These are phyloP conservation scores for Pouteria glomerata DNA, from an alignment of 148 eudicot genomes.

Conservation along the genomic window DNA sequence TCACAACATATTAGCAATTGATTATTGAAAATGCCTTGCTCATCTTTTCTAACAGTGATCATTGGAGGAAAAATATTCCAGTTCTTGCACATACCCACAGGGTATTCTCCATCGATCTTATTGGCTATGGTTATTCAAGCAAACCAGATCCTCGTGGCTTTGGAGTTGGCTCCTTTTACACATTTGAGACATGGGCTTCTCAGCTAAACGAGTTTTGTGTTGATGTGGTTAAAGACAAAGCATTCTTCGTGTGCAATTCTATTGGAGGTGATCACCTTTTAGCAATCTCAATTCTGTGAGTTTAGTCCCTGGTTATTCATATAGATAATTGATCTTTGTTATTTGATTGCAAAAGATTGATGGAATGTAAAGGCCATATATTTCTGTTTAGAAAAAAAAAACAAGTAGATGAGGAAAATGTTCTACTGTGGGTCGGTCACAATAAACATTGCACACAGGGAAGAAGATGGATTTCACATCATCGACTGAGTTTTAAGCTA, in stretches of 20 bases:
- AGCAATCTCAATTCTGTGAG: background rate
- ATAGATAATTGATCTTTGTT: background rate
- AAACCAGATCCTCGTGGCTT: slow-evolving; percentile 85
- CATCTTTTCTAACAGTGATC: slow-evolving; percentile 54
- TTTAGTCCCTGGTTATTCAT: background rate
- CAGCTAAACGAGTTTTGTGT: slow-evolving; percentile 88
- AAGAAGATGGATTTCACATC: too few species aligned
- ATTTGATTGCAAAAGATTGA: background rate
- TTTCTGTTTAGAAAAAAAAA: too few species aligned
- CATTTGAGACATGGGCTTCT: slow-evolving; percentile 90
- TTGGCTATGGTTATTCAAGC: slow-evolving; percentile 98
- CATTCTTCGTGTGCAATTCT: slow-evolving; percentile 94
- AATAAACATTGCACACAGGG: too few species aligned
- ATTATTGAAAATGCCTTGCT: background rate
- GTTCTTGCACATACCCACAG: slow-evolving; percentile 70
- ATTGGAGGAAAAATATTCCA: slow-evolving; percentile 92
- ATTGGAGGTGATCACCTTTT: slow-evolving; percentile 66
- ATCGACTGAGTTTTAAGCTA: too few species aligned
- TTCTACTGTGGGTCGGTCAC: too few species aligned
- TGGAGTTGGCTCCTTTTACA: slow-evolving; percentile 53
- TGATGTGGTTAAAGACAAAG: slow-evolving; percentile 65
- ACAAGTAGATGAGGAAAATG: too few species aligned
- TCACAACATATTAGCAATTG: background rate
- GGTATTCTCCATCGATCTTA: slow-evolving; percentile 85
- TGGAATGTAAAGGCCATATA: background rate